Percentiles rank a stretch among this genome's conserved stretches.
These are phyloP conservation scores for Clathrospora elynae DNA, from an alignment of 2,329 filamentous ascomycete species.

Conservation along the genomic window DNA sequence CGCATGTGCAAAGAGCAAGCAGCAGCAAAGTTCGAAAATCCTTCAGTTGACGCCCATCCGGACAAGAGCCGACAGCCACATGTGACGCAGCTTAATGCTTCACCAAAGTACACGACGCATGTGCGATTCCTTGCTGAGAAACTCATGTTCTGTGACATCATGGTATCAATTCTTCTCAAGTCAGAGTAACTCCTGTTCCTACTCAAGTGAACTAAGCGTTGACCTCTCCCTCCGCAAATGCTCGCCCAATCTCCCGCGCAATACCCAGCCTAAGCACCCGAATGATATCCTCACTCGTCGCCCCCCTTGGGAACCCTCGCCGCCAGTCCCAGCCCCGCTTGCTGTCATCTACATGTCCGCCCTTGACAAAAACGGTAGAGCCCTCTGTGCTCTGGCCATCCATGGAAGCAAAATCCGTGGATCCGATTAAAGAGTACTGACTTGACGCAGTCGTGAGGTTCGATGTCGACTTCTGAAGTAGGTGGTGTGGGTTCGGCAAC, in stretches of 20 bases:
- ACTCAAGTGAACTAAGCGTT: neutral
- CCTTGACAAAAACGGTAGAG: constrained; percentile 55
- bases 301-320: constrained; percentile 60
- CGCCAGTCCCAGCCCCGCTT: constrained; percentile 77
- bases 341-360: constrained; percentile 44
- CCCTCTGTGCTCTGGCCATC: constrained; percentile 45
- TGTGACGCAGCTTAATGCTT: too few species aligned
- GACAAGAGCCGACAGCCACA: too few species aligned
- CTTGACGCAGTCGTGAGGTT: constrained; percentile 59
- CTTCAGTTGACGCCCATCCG: too few species aligned
- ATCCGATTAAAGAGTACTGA: constrained; percentile 73
- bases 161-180: constrained; percentile 3
- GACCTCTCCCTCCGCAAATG: constrained; percentile 72
- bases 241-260: constrained; percentile 72
- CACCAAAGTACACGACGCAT: too few species aligned
- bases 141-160: constrained; percentile 1
- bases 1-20: too few species aligned
- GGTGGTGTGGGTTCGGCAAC: constrained; percentile 19
- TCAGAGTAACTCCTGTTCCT: neutral
- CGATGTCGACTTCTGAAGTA: constrained; percentile 64
- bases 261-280: constrained; percentile 72
- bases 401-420: constrained; percentile 67
- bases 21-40: too few species aligned
- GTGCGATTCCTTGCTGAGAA: too few species aligned
- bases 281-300: constrained; percentile 72